Evolutionary conservation across 495 filamentous ascomycete species (phyloP).

Genomic region (Cercophora samala): DNA sequence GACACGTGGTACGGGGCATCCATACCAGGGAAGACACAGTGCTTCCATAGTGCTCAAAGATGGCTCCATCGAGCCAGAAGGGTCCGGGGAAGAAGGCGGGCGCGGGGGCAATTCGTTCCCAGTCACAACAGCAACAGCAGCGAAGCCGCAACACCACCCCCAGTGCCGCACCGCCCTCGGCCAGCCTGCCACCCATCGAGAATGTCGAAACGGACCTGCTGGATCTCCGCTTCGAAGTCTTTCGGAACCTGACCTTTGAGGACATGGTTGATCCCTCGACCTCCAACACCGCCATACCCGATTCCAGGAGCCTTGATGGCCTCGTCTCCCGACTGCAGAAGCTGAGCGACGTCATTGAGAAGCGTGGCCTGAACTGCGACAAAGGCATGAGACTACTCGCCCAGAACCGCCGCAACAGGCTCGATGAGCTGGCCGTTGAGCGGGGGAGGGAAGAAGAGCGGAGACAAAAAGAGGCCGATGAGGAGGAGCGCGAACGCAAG

Average conservation of each 20-base stretch:
- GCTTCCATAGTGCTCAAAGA: slow-evolving; percentile 20
- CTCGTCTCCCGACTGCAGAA: slow-evolving; percentile 64
- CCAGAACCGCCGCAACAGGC: slow-evolving; percentile 58
- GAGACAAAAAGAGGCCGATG: slow-evolving; percentile 37
- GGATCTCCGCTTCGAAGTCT: slow-evolving; percentile 51
- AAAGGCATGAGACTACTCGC: slow-evolving; percentile 69
- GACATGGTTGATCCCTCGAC: slow-evolving; percentile 66
- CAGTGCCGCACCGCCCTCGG: slow-evolving; percentile 52
- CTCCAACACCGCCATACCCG: slow-evolving; percentile 63
- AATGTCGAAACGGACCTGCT: slow-evolving; percentile 62
- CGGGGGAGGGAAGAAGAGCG: slow-evolving; percentile 41
- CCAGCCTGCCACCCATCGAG: slow-evolving; percentile 51
- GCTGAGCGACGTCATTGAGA: slow-evolving; percentile 62
- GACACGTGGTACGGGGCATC: background rate
- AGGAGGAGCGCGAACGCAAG: slow-evolving; percentile 50
- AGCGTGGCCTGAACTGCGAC: slow-evolving; percentile 61
- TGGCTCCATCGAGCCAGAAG: slow-evolving; percentile 59
- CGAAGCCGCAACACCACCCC: slow-evolving; percentile 86
- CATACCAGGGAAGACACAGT: background rate
- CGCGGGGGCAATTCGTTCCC: slow-evolving; percentile 58
- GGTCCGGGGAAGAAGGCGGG: slow-evolving; percentile 70
- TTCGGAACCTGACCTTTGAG: slow-evolving; percentile 61
- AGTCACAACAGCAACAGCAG: slow-evolving; percentile 55
- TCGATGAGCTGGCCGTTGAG: slow-evolving; percentile 45
- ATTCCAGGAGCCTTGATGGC: slow-evolving; percentile 67